Conservation (phyloP, 352 stramenopile genomes). For the Peronospora farinosa region DNA sequence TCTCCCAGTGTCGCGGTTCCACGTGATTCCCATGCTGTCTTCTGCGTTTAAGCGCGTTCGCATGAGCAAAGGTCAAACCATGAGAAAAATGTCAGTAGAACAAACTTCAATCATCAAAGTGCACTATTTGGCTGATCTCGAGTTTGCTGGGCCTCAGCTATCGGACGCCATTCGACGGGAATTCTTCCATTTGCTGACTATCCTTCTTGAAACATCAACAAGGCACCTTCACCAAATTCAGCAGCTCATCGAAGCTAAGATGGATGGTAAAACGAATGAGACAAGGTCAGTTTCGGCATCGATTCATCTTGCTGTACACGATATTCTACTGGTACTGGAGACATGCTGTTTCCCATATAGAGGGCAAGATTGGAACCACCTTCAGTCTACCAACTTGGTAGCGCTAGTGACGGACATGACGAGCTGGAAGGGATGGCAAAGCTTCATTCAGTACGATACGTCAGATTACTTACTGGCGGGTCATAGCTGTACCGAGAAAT, state of each 20-base stretch:
- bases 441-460: constrained; percentile 47
- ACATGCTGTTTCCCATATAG: constrained; percentile 72
- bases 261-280: constrained; percentile 4
- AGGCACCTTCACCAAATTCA: constrained; percentile 37
- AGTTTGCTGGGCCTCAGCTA: constrained; percentile 51
- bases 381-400: constrained; percentile 56
- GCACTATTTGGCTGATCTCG: constrained; percentile 67
- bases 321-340: constrained; percentile 72
- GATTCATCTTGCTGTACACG: constrained; percentile 53
- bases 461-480: constrained; percentile 35
- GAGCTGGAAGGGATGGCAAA: constrained; percentile 74
- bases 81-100: constrained; percentile 3
- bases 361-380: constrained; percentile 49
- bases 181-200: constrained; percentile 61
- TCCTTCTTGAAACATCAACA: constrained; percentile 44
- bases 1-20: constrained; percentile 55
- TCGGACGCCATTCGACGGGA: constrained; percentile 42
- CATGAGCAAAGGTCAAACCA: constrained; percentile 1
- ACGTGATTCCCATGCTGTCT: constrained; percentile 70
- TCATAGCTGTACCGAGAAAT: constrained; percentile 24
- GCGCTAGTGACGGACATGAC: constrained; percentile 61
- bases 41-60: constrained; percentile 61
- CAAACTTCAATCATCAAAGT: constrained; percentile 46
- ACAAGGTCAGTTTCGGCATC: constrained; percentile 17
- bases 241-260: constrained; percentile 23